Evolutionary conservation across 2,329 filamentous ascomycete genomes (phyloP).

Genomic region (Bipolaris bicolor): DNA sequence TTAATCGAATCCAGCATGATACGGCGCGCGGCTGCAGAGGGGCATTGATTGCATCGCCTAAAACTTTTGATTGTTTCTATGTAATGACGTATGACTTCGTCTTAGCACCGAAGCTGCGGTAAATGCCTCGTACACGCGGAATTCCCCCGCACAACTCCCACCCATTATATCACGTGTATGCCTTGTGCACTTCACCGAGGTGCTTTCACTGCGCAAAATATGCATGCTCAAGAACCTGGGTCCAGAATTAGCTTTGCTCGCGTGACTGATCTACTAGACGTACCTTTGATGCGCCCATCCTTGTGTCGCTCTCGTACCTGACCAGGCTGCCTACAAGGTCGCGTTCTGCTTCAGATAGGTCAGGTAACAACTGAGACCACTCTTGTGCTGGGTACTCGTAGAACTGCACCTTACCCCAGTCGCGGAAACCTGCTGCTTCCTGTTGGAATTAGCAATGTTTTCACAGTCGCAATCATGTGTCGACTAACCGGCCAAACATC

Average conservation of each 20-base stretch:
- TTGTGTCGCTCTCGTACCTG: conserved; percentile 70
- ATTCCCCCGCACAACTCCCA: conserved; percentile 4
- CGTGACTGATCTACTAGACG: not conserved
- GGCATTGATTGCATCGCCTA: not conserved
- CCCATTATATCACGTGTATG: not conserved
- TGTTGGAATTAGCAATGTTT: conserved; percentile 30
- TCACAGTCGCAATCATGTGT: not conserved
- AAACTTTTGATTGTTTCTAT: not conserved
- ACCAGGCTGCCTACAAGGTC: conserved; percentile 73
- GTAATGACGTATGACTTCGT: not conserved
- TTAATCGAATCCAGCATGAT: not conserved
- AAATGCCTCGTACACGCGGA: conserved; percentile 2
- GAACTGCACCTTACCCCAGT: conserved; percentile 88
- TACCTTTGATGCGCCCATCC: conserved; percentile 71
- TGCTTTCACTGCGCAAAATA: conserved; percentile 30
- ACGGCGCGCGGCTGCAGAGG: not conserved
- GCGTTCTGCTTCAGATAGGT: conserved; percentile 62
- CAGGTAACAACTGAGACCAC: conserved; percentile 75
- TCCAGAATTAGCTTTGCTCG: conserved; percentile 5
- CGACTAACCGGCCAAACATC: conserved; percentile 76
- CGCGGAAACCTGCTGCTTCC: conserved; percentile 73
- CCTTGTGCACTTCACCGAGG: too few relatives aligned
- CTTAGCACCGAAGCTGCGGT: not conserved
- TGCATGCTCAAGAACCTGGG: conserved; percentile 38
- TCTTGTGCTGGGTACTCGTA: conserved; percentile 69